phyloP scores from a whole-genome alignment of 345 rosid genomes.

The Salix brachista region DNA sequence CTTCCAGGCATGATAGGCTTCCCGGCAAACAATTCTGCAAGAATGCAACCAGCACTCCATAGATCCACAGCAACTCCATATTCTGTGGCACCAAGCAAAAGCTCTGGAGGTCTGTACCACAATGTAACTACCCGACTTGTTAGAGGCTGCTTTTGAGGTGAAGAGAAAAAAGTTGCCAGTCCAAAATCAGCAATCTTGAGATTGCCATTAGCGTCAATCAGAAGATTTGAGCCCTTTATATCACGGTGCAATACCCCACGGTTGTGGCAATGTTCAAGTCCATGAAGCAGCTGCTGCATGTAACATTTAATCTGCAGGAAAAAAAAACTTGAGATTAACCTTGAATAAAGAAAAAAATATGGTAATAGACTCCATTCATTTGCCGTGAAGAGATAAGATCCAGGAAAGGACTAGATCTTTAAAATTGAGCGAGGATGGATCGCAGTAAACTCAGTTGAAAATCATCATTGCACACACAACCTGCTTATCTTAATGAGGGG shows the following conservation, averaged over 20 bases:
- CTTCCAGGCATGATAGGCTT: constrained; percentile 72
- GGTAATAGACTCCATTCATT: neutral
- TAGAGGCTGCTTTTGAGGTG: constrained; percentile 45
- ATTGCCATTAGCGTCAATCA: constrained; percentile 47
- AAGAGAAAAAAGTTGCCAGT: constrained; percentile 41
- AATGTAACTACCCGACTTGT: constrained; percentile 71
- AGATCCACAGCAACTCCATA: constrained; percentile 62
- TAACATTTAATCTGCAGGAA: constrained; percentile 56
- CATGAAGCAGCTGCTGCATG: constrained; percentile 55
- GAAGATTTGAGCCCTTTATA: constrained; percentile 63
- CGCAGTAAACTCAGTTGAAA: neutral
- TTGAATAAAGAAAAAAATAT: neutral
- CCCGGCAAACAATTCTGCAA: constrained; percentile 62
- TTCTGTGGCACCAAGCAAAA: constrained; percentile 55
- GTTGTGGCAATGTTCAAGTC: constrained; percentile 63
- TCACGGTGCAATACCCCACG: constrained; percentile 65
- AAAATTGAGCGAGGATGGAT: neutral
- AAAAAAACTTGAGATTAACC: neutral
- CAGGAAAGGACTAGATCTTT: neutral
- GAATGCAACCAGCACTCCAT: constrained; percentile 67
- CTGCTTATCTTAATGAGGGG: neutral
- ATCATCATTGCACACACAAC: neutral
- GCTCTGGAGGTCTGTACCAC: constrained; percentile 76
- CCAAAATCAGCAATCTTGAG: constrained; percentile 72
- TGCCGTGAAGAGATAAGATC: neutral